These are phyloP conservation scores for Talaromyces amestolkiae DNA, from an alignment of 2,329 filamentous ascomycete genomes.

Conservation along the genomic window DNA sequence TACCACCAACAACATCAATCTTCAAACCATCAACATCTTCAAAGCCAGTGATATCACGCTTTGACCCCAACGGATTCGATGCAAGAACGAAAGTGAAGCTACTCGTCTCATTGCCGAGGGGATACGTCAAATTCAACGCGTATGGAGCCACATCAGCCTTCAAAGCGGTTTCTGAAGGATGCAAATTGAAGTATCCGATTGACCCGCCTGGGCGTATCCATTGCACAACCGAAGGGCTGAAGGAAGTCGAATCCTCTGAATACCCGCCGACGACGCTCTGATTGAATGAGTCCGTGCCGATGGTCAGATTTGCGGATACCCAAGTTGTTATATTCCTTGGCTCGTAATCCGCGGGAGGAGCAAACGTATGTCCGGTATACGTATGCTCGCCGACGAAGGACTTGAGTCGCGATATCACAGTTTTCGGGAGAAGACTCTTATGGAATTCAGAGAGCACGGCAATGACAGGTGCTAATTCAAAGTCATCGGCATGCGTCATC, in stretches of 20 bases:
- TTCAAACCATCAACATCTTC: conserved; percentile 21
- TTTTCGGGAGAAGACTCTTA: conserved; percentile 46
- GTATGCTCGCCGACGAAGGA: conserved; percentile 55
- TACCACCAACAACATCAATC: conserved; percentile 21
- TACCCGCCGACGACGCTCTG: conserved; percentile 58
- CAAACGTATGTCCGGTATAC: conserved; percentile 54
- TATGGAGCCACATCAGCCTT: conserved; percentile 43
- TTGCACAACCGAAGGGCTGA: conserved; percentile 61
- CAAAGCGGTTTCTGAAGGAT: conserved; percentile 43
- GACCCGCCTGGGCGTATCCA: conserved; percentile 47
- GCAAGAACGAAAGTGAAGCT: conserved; percentile 47
- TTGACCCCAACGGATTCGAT: conserved; percentile 20
- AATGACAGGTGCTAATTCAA: conserved; percentile 57
- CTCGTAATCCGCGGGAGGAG: conserved; percentile 57
- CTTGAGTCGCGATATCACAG: conserved; percentile 38
- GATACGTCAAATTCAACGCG: conserved; percentile 54
- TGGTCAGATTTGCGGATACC: conserved; percentile 56
- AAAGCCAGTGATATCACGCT: conserved; percentile 17
- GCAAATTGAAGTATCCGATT: conserved; percentile 32
- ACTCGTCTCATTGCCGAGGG: conserved; percentile 49
- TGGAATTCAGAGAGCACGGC: conserved; percentile 55
- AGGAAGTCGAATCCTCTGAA: conserved; percentile 51
- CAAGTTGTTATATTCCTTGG: conserved; percentile 60
- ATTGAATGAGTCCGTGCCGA: conserved; percentile 59
- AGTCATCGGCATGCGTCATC: conserved; percentile 60